Evolutionary conservation across 1,284 basidiomycete species (phyloP).

Genomic region (Mycena sp.): DNA sequence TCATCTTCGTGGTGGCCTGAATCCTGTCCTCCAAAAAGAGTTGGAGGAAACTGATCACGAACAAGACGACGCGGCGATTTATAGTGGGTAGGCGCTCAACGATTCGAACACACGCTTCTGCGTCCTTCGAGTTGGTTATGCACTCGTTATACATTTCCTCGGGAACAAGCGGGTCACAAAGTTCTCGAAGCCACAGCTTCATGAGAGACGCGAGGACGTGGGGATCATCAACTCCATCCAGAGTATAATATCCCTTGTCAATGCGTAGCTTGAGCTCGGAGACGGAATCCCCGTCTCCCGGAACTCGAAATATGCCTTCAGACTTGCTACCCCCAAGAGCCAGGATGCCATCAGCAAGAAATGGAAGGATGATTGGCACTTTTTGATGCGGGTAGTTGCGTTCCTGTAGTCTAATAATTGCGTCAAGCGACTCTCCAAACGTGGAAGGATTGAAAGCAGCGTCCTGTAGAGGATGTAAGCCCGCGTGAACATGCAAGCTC

Average conservation of each 20-base stretch:
- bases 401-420: constrained; percentile 84
- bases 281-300: constrained; percentile 88
- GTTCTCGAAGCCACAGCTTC: constrained; percentile 92
- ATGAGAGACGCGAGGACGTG: constrained; percentile 88
- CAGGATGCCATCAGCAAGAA: constrained; percentile 90
- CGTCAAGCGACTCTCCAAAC: constrained; percentile 89
- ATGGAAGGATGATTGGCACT: constrained; percentile 91
- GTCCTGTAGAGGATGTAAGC: constrained; percentile 57
- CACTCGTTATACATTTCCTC: constrained; percentile 90
- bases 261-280: constrained; percentile 88
- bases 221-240: constrained; percentile 88
- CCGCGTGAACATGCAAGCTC: too few species aligned
- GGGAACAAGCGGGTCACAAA: constrained; percentile 88
- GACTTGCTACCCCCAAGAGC: constrained; percentile 84
- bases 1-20: constrained; percentile 85
- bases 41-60: constrained; percentile 90
- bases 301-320: constrained; percentile 92
- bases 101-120: constrained; percentile 76
- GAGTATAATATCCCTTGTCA: constrained; percentile 89
- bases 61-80: constrained; percentile 85
- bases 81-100: constrained; percentile 82
- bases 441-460: constrained; percentile 94
- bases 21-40: constrained; percentile 84
- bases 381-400: constrained; percentile 85
- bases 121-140: constrained; percentile 72